A percentile compares a stretch with the other conserved stretches of the same genome.
phyloP scores from a whole-genome alignment of 163 green algal species.

The Scenedesmus sp. region DNA sequence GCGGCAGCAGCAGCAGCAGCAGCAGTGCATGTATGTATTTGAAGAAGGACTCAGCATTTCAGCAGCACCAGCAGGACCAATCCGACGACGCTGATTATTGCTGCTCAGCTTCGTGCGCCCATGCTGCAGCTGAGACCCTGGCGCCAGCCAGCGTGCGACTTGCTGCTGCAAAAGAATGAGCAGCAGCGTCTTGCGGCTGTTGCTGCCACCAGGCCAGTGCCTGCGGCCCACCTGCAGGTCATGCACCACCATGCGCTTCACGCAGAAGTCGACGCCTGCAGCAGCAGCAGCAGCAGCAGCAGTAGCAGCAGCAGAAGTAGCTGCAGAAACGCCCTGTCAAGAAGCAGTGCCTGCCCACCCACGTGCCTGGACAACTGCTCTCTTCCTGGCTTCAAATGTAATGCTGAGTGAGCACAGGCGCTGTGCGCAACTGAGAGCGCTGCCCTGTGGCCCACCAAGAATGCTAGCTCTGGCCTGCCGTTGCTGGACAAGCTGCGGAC shows the following conservation, averaged over 20 bases:
- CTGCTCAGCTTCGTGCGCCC: not conserved
- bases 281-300: slow-evolving; percentile 9
- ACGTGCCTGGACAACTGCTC: not conserved
- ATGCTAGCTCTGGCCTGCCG: not conserved
- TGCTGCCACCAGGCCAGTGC: not conserved
- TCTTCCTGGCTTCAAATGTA: not conserved
- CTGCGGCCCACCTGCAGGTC: slow-evolving; percentile 5
- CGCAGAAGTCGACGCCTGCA: slow-evolving; percentile 49
- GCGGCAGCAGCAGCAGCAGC: not conserved
- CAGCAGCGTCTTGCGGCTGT: not conserved
- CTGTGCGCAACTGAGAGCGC: not conserved
- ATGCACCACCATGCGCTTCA: slow-evolving; percentile 51
- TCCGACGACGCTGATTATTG: not conserved
- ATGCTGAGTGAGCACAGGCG: not conserved
- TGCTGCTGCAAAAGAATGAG: not conserved
- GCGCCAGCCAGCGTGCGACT: too few species aligned
- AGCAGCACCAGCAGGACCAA: too few species aligned
- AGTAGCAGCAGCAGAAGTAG: not conserved
- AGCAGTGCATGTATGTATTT: not conserved
- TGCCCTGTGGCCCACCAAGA: too few species aligned
- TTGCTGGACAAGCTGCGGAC: not conserved
- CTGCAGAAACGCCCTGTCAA: too few species aligned
- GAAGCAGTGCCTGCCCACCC: not conserved
- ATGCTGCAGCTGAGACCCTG: not conserved
- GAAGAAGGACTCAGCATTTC: not conserved